These are phyloP conservation scores for Pseudogymnoascus pannorum DNA, from an alignment of 2,329 filamentous ascomycete species.

Conservation along the genomic window DNA sequence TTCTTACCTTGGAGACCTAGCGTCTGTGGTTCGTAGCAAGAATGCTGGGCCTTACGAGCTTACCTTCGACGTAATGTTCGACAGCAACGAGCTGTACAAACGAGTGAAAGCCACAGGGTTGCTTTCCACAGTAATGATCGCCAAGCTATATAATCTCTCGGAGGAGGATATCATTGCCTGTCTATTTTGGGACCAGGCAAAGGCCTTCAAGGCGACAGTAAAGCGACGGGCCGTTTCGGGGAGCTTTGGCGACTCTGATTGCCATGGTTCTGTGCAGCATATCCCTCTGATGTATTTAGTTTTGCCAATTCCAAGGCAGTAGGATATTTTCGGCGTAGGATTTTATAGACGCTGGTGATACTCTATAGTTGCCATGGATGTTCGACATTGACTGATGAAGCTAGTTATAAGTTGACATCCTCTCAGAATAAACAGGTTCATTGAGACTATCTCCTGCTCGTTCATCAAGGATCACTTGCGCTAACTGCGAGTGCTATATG, in stretches of 20 bases:
- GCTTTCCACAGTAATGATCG: constrained; percentile 30
- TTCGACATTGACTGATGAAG: no score
- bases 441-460: no score
- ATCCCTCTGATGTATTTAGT: constrained; percentile 27
- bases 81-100: constrained; percentile 27
- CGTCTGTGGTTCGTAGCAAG: constrained; percentile 40
- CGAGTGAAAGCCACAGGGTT: constrained; percentile 32
- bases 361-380: no score
- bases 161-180: constrained; percentile 16
- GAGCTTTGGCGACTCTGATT: constrained; percentile 32
- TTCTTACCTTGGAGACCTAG: constrained; percentile 29
- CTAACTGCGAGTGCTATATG: no score
- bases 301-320: background rate
- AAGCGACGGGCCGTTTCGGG: constrained; percentile 31
- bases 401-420: no score
- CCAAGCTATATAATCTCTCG: constrained; percentile 23
- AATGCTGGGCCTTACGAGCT: constrained; percentile 46
- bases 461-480: no score
- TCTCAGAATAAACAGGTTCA: no score
- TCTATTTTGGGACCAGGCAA: constrained; percentile 36
- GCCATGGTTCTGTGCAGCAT: constrained; percentile 33
- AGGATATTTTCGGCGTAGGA: no score
- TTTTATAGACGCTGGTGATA: no score
- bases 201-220: constrained; percentile 42
- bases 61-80: constrained; percentile 46